Evolutionary conservation across 164 flowering plant genomes (phyloP), one percentile per base, ranked within the genome.

Genomic region (Nymphaea thermarum): DNA sequence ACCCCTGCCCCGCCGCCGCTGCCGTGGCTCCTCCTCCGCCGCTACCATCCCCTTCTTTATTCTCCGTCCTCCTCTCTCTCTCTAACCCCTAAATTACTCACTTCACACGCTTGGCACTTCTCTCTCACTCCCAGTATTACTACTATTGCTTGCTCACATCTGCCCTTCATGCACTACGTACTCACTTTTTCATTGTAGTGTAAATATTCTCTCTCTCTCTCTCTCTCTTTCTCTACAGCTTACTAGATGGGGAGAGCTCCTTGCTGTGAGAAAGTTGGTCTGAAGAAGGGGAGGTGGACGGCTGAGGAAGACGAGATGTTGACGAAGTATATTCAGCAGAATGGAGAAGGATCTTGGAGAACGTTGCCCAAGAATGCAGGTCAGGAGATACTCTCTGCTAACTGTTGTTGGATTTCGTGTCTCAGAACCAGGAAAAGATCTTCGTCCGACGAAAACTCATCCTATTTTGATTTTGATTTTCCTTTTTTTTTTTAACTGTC

Each of bases 331-430:
- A 93, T 93, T 80, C 78, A 74, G 62, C 78, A 81, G 16, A 75
- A 90, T 72, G 98, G 98, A 0, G 96, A 93, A 75, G 98, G 98
- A 1, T 86, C 89, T 2, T 93, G 98, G 98, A 83, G 98, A 62
- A 77, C 95, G 2, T 70, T 92, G 47, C 98, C 98, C 72, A 88
- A 92, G 73, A 92, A 87, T 87, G 98, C 98, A 76, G 98, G 98
- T 73, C 14, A 8, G 57, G 3, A 51, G 14, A 51, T 15, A 10
- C 57, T 25, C 36, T 25, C 36, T 25, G 36, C 36, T 25, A 25
- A 25, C 36, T 25, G 36, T 25, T 25, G 36, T 25, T 25, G 36
- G 36, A 25, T 25, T 25, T 25, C 36, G 36, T 1, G 1, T 25
- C 36, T 25, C 36, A 25, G 36, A 25, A 25, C 36, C 36, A 25